Base-by-base conservation (phyloP, 352 stramenopile species). In the Phytophthora megakarya region DNA sequence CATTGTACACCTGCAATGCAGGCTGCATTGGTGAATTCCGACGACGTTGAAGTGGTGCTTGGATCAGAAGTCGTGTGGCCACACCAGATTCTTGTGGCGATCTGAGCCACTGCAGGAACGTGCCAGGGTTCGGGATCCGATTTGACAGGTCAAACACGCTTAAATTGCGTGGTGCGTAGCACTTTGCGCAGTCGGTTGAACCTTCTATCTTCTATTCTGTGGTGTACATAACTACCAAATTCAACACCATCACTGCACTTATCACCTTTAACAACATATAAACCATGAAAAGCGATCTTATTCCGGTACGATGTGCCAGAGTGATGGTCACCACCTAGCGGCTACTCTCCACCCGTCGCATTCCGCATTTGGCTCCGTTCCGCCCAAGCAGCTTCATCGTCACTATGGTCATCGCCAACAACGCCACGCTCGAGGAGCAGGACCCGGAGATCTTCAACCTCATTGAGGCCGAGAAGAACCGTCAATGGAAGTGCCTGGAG, bases 361-460 rank as follows among this genome's bases (percentile, higher is more conserved):
- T 74, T 77, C 70, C 70, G 60, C 65, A 74, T 70, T 77, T 72
- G 49, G 52, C 61, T 61, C 22, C 23, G 21, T 64, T 32, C 49
- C 28, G 58, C 25, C 28, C 58, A 76, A 64, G 30, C 55, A 56
- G 43, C 52, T 55, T 23, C 47, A 58, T 23, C 30, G 15, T 32
- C 65, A 70, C 64, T 47, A 90, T 90, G 81, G 67, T 79, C 54
- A 77, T 88, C 46, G 76, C 83, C 44, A 80, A 80, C 59, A 93
- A 90, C 76, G 76, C 78, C 40, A 76, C 89, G 53, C 87, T 99
- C 28, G 78, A 96, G 61, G 76, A 98, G 73, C 92, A 98, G 69
- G 98, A 99, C 80, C 96, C 96, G 5, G 96, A 98, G 72, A 81
- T 99, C 45, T 99, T 97, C 73, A 97, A 99, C 78, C 88, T 99